phyloP scores from a whole-genome alignment of 2,329 filamentous ascomycete species.

The Fusarium pseudocircinatum region DNA sequence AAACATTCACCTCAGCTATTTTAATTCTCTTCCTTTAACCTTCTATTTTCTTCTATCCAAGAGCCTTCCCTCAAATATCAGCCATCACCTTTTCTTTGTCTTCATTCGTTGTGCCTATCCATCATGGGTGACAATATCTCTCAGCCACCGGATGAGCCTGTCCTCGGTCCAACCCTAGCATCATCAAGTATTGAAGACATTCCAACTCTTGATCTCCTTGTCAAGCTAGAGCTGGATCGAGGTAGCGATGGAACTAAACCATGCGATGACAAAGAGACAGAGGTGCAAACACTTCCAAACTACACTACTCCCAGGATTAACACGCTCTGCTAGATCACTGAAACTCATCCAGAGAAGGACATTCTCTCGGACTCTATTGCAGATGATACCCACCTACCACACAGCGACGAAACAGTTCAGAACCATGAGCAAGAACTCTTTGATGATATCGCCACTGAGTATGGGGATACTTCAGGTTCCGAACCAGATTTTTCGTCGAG shows the following conservation, averaged over 20 bases:
- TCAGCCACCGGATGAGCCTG: neutral
- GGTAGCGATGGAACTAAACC: neutral
- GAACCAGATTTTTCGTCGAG: constrained; percentile 33
- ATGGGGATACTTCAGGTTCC: constrained; percentile 34
- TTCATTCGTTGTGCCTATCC: neutral
- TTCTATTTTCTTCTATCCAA: neutral
- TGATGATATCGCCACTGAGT: constrained; percentile 15
- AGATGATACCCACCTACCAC: constrained; percentile 1
- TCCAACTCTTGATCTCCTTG: neutral
- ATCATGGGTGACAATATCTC: constrained; percentile 1
- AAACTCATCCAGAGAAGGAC: neutral
- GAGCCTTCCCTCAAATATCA: neutral
- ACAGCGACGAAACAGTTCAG: neutral
- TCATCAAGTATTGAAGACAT: neutral
- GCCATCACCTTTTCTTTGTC: neutral
- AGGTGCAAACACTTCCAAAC: constrained; percentile 4
- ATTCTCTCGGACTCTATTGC: neutral
- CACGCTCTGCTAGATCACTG: neutral
- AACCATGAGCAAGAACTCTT: neutral
- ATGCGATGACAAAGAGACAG: neutral
- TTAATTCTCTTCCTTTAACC: neutral
- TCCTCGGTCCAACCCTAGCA: neutral
- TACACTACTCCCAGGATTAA: neutral
- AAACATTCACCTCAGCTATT: neutral
- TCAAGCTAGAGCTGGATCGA: neutral